Evolutionary conservation across 1,284 basidiomycete genomes (phyloP).

Genomic region (Neonothopanus nambi): DNA sequence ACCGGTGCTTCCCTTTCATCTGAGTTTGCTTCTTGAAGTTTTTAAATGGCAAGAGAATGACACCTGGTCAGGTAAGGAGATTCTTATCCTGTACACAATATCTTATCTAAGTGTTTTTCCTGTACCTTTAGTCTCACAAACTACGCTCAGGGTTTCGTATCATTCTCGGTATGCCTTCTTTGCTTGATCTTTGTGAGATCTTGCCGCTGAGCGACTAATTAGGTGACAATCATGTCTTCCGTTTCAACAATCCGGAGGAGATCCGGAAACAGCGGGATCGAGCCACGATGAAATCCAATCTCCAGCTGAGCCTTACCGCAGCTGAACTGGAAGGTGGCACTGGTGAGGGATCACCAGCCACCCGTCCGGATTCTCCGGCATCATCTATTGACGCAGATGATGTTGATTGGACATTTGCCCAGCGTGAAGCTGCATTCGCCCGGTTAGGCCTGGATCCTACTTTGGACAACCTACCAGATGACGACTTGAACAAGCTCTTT

Average conservation of each 20-base stretch:
- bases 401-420: slow-evolving; percentile 93
- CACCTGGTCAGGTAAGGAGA: slow-evolving; percentile 64
- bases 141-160: slow-evolving; percentile 93
- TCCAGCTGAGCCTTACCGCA: slow-evolving; percentile 65
- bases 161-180: slow-evolving; percentile 72
- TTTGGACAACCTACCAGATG: slow-evolving; percentile 87
- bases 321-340: slow-evolving; percentile 55
- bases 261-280: slow-evolving; percentile 88
- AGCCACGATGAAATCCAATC: slow-evolving; percentile 65
- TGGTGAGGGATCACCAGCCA: slow-evolving; percentile 43
- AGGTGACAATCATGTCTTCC: slow-evolving; percentile 98
- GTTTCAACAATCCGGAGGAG: slow-evolving; percentile 95
- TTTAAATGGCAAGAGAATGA: slow-evolving; percentile 89
- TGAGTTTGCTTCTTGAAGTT: slow-evolving; percentile 51
- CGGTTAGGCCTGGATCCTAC: slow-evolving; percentile 82
- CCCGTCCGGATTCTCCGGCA: slow-evolving; percentile 78
- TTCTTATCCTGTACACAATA: slow-evolving; percentile 13
- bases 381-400: slow-evolving; percentile 69
- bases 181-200: not conserved
- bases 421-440: slow-evolving; percentile 87
- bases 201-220: slow-evolving; percentile 11
- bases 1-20: slow-evolving; percentile 1
- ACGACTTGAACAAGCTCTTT: slow-evolving; percentile 91
- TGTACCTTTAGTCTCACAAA: slow-evolving; percentile 63
- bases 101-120: slow-evolving; percentile 22